Evolutionary conservation across 2,329 filamentous ascomycete species (phyloP).

Genomic region (Lachnellula arida): DNA sequence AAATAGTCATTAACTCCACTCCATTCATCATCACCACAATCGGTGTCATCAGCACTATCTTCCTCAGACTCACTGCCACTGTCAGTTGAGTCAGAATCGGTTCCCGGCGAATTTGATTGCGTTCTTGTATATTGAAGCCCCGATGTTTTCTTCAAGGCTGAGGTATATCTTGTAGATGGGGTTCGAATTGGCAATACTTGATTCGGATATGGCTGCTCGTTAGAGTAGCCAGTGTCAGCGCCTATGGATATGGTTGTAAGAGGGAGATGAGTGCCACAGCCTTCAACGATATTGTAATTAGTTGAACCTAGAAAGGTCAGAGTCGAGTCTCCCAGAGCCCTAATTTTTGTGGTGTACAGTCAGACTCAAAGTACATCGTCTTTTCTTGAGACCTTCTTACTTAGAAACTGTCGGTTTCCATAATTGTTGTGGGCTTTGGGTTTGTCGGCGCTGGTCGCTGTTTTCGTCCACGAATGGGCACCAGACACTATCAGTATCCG

Average conservation of each 20-base stretch:
- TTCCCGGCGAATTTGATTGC: not conserved
- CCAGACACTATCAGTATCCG: not conserved
- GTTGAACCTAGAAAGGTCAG: not conserved
- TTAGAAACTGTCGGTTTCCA: not conserved
- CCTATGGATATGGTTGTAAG: too few species aligned
- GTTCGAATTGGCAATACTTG: too few species aligned
- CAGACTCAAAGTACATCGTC: too few species aligned
- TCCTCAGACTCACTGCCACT: constrained; percentile 9
- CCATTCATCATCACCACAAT: constrained; percentile 1
- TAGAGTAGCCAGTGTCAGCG: too few species aligned
- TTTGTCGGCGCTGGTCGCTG: not conserved
- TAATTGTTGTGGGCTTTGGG: not conserved
- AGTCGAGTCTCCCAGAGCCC: not conserved
- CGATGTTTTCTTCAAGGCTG: too few species aligned
- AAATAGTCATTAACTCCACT: constrained; percentile 9
- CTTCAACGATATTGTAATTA: not conserved
- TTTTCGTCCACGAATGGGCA: not conserved
- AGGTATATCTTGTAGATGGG: too few species aligned
- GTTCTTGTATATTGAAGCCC: too few species aligned
- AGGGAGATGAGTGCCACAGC: not conserved
- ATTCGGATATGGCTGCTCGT: too few species aligned
- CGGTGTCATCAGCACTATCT: not conserved
- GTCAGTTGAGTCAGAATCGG: constrained; percentile 2
- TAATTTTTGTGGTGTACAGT: not conserved
- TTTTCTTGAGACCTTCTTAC: not conserved